Conservation (phyloP, 257 asterid genomes). For the Solanum gandarillasii region DNA sequence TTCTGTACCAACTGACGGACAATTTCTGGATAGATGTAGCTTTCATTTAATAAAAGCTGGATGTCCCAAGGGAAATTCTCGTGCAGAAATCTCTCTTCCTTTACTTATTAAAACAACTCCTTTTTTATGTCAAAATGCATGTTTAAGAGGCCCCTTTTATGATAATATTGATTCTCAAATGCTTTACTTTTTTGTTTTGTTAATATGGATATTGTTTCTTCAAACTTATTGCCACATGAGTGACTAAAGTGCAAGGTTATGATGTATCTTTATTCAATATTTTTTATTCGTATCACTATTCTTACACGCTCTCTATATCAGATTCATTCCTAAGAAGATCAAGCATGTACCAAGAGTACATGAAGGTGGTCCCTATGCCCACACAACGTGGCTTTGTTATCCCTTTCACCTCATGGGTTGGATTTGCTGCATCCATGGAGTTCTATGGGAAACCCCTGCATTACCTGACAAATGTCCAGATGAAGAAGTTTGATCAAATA, state of each 20-base stretch:
- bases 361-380: constrained; percentile 54
- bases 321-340: constrained; percentile 41
- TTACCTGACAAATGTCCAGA: constrained; percentile 57
- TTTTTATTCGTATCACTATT: not conserved
- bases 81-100: not conserved
- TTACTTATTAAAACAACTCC: not conserved
- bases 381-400: constrained; percentile 27
- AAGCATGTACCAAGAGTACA: constrained; percentile 35
- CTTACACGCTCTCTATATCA: not conserved
- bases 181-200: not conserved
- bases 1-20: not conserved
- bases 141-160: not conserved
- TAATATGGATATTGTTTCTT: not conserved
- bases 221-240: not conserved
- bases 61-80: not conserved
- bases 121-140: no score
- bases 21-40: not conserved
- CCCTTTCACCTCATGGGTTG: constrained; percentile 62
- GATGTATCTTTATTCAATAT: not conserved
- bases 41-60: not conserved
- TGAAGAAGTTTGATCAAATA: constrained; percentile 37
- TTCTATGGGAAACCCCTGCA: constrained; percentile 68
- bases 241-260: not conserved
- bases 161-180: not conserved
- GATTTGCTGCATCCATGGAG: constrained; percentile 42